A percentile compares a stretch with the other conserved stretches of the same genome.
These are phyloP conservation scores for Torrubiellomyces zombiae DNA, from an alignment of 2,329 filamentous ascomycete genomes.

Conservation along the genomic window DNA sequence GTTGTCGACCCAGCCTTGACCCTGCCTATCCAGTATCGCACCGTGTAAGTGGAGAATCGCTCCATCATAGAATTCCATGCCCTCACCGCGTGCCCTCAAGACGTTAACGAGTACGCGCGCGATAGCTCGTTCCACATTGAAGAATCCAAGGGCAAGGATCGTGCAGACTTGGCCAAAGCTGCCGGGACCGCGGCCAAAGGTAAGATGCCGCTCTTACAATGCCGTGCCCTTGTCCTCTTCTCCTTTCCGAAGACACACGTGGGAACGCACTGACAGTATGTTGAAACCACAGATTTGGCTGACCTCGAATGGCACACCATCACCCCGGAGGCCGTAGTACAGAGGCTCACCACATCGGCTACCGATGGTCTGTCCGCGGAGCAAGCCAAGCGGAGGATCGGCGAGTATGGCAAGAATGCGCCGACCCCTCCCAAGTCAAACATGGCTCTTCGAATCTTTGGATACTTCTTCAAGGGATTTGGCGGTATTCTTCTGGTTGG, in stretches of 20 bases:
- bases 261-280: background rate
- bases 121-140: conserved; percentile 40
- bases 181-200: conserved; percentile 28
- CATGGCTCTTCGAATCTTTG: conserved; percentile 37
- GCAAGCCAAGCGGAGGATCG: conserved; percentile 35
- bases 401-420: conserved; percentile 49
- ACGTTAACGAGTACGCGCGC: no score
- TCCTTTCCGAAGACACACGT: no score
- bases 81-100: no score
- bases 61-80: background rate
- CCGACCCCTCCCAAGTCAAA: conserved; percentile 49
- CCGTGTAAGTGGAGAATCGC: conserved; percentile 22
- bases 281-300: conserved; percentile 30
- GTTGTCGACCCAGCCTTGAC: conserved; percentile 11
- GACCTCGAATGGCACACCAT: conserved; percentile 54
- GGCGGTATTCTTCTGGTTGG: conserved; percentile 54
- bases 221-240: background rate
- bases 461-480: conserved; percentile 67
- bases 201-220: conserved; percentile 7
- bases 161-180: conserved; percentile 19
- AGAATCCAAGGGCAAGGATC: conserved; percentile 31
- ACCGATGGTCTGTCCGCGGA: conserved; percentile 41
- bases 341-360: conserved; percentile 39
- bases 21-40: conserved; percentile 38
- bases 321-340: conserved; percentile 37